Evolutionary conservation across 169 alveolate species (phyloP).

Genomic region (Plasmodium sp.): DNA sequence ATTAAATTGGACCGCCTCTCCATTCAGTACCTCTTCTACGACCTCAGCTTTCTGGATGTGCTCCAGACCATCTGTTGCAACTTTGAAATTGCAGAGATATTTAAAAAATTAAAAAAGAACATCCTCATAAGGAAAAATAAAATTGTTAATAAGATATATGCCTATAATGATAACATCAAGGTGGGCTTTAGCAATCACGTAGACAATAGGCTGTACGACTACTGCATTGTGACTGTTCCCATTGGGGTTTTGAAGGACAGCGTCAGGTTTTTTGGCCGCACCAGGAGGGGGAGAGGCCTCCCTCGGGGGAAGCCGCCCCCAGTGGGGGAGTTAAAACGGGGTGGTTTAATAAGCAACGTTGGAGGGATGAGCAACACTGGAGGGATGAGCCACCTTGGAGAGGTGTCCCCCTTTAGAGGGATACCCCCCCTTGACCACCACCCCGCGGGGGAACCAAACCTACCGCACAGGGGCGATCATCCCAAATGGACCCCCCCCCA

Average conservation of each 20-base stretch:
- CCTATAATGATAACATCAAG: slow-evolving; percentile 30
- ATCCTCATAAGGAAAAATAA: slow-evolving; percentile 29
- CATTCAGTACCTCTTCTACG: slow-evolving; percentile 45
- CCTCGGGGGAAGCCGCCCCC: neutral
- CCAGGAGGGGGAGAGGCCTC: neutral
- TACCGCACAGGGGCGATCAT: neutral
- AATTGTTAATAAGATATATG: slow-evolving; percentile 66
- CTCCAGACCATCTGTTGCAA: slow-evolving; percentile 21
- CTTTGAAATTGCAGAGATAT: slow-evolving; percentile 15
- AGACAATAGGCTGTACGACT: slow-evolving; percentile 22
- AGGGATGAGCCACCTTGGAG: neutral
- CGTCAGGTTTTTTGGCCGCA: neutral
- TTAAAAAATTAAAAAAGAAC: slow-evolving; percentile 22
- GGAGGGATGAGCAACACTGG: neutral
- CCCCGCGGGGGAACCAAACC: neutral
- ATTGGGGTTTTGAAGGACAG: slow-evolving; percentile 61
- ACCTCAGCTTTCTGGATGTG: slow-evolving; percentile 13
- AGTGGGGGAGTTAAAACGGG: neutral
- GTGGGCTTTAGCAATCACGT: slow-evolving; percentile 24
- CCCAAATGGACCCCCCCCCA: neutral
- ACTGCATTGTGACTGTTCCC: slow-evolving; percentile 60
- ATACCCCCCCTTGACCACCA: neutral
- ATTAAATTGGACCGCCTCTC: slow-evolving; percentile 22
- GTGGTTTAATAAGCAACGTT: too few relatives aligned
- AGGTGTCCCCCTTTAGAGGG: neutral